These are phyloP conservation scores for Russula earlei DNA, from an alignment of 768 basidiomycete genomes.

Conservation along the genomic window DNA sequence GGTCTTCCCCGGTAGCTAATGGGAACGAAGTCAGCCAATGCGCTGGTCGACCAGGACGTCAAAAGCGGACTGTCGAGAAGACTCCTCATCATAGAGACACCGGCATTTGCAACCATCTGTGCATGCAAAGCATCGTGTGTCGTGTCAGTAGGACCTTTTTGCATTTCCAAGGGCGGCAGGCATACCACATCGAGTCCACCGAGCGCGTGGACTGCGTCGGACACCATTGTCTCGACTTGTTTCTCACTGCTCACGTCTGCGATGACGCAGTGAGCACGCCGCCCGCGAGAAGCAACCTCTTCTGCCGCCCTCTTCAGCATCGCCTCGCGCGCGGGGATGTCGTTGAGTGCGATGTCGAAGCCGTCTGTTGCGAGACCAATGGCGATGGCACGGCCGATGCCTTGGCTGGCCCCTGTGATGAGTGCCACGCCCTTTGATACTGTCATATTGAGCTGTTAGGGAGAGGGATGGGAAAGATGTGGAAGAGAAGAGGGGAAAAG, in stretches of 20 bases:
- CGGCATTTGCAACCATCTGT: conserved; percentile 25
- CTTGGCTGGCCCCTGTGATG: conserved; percentile 17
- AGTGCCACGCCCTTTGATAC: not conserved
- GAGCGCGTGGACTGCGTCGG: conserved; percentile 18
- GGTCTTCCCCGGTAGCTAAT: conserved; percentile 19
- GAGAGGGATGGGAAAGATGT: not conserved
- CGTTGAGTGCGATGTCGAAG: conserved; percentile 27
- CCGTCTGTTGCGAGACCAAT: conserved; percentile 29
- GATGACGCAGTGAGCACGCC: conserved; percentile 18
- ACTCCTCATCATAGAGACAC: conserved; percentile 13
- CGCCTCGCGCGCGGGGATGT: conserved; percentile 24
- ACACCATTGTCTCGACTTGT: conserved; percentile 23
- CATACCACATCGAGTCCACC: conserved; percentile 29
- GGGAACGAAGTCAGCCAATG: not conserved
- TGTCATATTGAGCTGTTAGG: not conserved
- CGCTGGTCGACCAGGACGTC: not conserved
- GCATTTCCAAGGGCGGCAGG: too few species aligned
- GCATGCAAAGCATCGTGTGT: not conserved
- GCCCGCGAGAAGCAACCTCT: conserved; percentile 18
- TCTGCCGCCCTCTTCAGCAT: conserved; percentile 24
- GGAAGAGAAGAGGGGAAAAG: not conserved
- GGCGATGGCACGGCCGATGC: conserved; percentile 26
- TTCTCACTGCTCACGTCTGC: conserved; percentile 18
- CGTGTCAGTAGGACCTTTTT: not conserved
- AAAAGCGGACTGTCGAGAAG: conserved; percentile 21